Base-by-base conservation (phyloP, 2,329 filamentous ascomycete species). In the Aspergillus viridinutans region DNA sequence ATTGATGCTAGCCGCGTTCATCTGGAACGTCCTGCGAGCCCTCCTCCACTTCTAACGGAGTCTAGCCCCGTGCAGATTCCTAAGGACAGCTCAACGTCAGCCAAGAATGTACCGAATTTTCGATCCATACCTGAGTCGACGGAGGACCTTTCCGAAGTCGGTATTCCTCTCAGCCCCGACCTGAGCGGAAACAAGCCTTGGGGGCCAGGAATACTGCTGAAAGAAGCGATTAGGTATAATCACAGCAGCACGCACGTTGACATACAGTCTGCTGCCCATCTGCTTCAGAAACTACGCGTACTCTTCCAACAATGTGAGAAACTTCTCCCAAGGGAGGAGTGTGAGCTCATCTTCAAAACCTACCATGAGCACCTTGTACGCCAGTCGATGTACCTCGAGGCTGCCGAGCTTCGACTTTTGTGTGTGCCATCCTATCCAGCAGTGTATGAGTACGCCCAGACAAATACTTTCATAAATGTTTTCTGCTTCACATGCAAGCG, bases 401-500 rank as follows among this genome's bases (percentile, higher is more conserved):
- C 84, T 4, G 81, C 83, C 9, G 76, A 81, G 35, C 71, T 87
- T n/a, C 81, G 85, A 26, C 76, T 80, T 47, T 71, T 83, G 40
- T 77, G 80, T 51, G 83, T 84, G 53, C 79, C 83, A 3, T 72
- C 73, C 3, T 84, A 84, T 58, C 81, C 82, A 8, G 73, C 78
- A 8, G 80, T 85, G 20, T 84, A 84, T 64, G 82, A 85, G 56
- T 81, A 84, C 62, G 79, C 77, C 1, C 72, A 83, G 26, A 77
- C 78, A 54, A 82, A 84, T 58, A 83, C 80, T 10, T 77, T 76
- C 55, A 75, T 85, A 47, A 80, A 80, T 52, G 73, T 84, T 7
- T 76, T 78, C 60, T 86, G 84, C 65, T 78, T 81, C 38, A 77
- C 77, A 48, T 87, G 85, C 72, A 80, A 80, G 61, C 80, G 80